These are phyloP conservation scores for Globisporangium sylvaticum DNA, from an alignment of 352 stramenopile species.

Conservation along the genomic window DNA sequence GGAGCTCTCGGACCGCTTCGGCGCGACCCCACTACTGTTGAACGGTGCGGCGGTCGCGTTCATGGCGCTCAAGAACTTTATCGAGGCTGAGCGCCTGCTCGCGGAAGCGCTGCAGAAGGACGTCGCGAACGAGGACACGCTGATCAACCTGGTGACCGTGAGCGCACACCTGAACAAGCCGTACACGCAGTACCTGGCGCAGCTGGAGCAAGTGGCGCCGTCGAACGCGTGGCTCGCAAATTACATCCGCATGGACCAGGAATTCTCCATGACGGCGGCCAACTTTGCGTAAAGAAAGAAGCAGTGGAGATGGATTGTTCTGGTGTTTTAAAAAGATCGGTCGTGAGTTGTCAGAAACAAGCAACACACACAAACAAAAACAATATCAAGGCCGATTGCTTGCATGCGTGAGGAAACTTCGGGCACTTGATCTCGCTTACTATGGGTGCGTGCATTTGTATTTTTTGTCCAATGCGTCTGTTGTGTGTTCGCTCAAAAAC, in stretches of 20 bases:
- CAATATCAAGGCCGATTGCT: not conserved
- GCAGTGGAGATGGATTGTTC: not conserved
- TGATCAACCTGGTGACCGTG: slow-evolving; percentile 93
- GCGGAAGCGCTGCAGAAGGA: slow-evolving; percentile 86
- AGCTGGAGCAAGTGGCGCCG: slow-evolving; percentile 77
- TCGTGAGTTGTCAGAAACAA: not conserved
- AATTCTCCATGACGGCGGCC: slow-evolving; percentile 63
- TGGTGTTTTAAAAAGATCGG: not conserved
- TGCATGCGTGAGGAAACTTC: not conserved
- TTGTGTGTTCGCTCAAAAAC: not conserved
- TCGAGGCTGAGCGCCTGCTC: slow-evolving; percentile 87
- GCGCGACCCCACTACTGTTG: slow-evolving; percentile 87
- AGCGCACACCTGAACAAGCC: slow-evolving; percentile 89
- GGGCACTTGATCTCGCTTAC: not conserved
- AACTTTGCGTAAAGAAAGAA: slow-evolving; percentile 50
- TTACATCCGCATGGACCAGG: slow-evolving; percentile 60
- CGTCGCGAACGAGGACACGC: slow-evolving; percentile 87
- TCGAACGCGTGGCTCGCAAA: slow-evolving; percentile 68
- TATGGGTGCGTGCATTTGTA: not conserved
- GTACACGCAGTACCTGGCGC: slow-evolving; percentile 66
- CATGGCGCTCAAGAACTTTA: slow-evolving; percentile 90
- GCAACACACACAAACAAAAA: not conserved
- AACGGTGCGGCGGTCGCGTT: slow-evolving; percentile 91
- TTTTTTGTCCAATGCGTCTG: not conserved
- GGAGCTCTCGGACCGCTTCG: slow-evolving; percentile 93